These are phyloP conservation scores for Globisporangium middletonii DNA, from an alignment of 352 stramenopile species.

Conservation along the genomic window DNA sequence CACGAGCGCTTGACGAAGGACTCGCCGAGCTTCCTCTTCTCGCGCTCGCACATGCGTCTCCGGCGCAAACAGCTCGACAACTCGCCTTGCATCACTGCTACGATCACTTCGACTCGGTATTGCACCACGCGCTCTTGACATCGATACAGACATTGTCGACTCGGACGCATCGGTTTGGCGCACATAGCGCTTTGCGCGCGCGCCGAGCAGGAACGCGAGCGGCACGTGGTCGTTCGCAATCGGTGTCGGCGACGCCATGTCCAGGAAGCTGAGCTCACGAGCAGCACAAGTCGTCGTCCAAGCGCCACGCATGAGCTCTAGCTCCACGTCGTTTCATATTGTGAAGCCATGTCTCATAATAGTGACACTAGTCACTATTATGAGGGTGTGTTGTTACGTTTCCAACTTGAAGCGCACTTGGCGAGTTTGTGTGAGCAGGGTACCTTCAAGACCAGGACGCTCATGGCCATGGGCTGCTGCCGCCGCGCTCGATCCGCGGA, in stretches of 20 bases:
- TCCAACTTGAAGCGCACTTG: no score
- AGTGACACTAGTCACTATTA: no score
- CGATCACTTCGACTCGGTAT: not conserved
- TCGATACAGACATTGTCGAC: not conserved
- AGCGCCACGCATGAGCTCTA: no score
- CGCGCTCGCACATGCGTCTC: constrained; percentile 22
- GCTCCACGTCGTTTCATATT: no score
- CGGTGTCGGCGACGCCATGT: constrained; percentile 8
- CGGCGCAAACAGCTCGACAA: constrained; percentile 9
- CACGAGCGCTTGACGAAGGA: constrained; percentile 28
- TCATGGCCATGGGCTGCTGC: constrained; percentile 17
- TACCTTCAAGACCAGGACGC: no score
- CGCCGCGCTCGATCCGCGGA: constrained; percentile 6
- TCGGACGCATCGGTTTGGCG: not conserved
- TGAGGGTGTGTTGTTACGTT: no score
- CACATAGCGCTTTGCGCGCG: constrained; percentile 34
- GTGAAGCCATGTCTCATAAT: no score
- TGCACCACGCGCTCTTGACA: not conserved
- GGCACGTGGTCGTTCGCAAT: constrained; percentile 52
- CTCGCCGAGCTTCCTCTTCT: constrained; percentile 30
- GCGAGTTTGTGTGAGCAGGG: no score
- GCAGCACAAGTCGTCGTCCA: no score
- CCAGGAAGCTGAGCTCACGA: constrained; percentile 1
- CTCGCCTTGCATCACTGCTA: not conserved
- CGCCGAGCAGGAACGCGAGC: constrained; percentile 59